Base-by-base conservation (phyloP, 2,329 filamentous ascomycete genomes). In the Talaromyces piceae region DNA sequence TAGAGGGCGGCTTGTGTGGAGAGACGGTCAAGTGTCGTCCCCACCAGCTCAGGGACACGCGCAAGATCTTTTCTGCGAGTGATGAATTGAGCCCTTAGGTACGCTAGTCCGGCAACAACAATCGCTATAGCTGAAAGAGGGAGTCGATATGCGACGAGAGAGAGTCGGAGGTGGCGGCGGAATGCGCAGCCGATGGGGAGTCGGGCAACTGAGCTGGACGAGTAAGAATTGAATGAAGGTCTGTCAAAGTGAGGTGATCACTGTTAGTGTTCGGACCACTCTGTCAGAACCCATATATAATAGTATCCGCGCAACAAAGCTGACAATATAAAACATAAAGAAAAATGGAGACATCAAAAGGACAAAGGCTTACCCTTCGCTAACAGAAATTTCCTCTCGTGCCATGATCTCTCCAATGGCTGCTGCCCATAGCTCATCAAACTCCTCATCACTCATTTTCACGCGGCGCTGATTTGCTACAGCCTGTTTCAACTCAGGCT, bases 171-270 rank as follows among this genome's bases (percentile, higher is more conserved):
- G 64, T 72, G 66, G 59, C 71, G 69, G 65, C 71, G 71, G 68
- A 72, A 59, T 64, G 72, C 66, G 60, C 73, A 68, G 75, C 74
- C 67, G 86, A 96, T 77, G 75, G 91, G 81, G 86, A 97, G 79
- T 71, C 86, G 81, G 80, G 91, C 87, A 84, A 95, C 87, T 77
- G 88, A 94, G 77, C 81, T 86, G 74, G 87, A 91, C 72, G 83
- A 81, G 78, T 96, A 81, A 70, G 74, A 74, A 76, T 83, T 72
- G 77, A 75, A 73, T 79, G 80, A 77, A 76, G 79, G 75, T 88
- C 88, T 91, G 82, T 82, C 73, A 84, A 76, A 68, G 80, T 74
- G 76, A 80, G 72, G 75, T 80, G 75, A 77, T 77, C 80, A 84
- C 90, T 95, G 82, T 95, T 90, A 95, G 90, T 95, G 74, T 63